phyloP scores from a whole-genome alignment of 345 rosid species.

The Citrus medica region DNA sequence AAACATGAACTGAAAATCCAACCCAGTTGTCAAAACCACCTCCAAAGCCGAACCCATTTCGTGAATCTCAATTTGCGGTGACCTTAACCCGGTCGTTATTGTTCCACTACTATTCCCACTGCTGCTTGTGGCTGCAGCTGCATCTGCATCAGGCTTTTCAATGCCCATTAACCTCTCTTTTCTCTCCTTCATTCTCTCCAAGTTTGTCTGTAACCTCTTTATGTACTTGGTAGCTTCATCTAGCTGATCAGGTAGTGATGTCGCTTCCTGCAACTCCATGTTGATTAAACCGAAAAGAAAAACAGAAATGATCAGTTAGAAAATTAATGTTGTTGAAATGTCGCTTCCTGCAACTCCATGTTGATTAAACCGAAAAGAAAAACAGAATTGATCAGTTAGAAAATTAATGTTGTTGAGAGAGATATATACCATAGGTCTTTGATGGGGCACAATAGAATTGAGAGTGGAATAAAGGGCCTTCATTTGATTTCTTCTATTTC shows the following conservation, averaged over 20 bases:
- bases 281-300: background rate
- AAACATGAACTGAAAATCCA: conserved; percentile 36
- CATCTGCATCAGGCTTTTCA: background rate
- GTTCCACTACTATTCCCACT: background rate
- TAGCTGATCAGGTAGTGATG: conserved; percentile 53
- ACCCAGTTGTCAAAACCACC: conserved; percentile 40
- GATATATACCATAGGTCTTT: conserved; percentile 27
- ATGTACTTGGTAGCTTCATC: conserved; percentile 55
- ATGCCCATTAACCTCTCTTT: conserved; percentile 34
- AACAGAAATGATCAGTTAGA: background rate
- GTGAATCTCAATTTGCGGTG: conserved; percentile 33
- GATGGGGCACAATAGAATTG: conserved; percentile 46
- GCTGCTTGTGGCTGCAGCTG: background rate
- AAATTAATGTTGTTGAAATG: background rate
- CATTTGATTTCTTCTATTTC: conserved; percentile 66
- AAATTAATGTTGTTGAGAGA: background rate
- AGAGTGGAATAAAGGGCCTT: conserved; percentile 52
- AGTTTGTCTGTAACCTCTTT: conserved; percentile 43
- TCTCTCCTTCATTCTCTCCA: conserved; percentile 54
- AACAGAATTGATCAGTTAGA: background rate
- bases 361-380: background rate
- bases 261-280: conserved; percentile 29
- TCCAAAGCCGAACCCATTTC: conserved; percentile 36
- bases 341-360: conserved; percentile 29
- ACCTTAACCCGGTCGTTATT: background rate